Evolutionary conservation across 1,284 basidiomycete genomes (phyloP), one percentile per base, ranked within the genome.

Genomic region (Microbotryomycetes sp.): DNA sequence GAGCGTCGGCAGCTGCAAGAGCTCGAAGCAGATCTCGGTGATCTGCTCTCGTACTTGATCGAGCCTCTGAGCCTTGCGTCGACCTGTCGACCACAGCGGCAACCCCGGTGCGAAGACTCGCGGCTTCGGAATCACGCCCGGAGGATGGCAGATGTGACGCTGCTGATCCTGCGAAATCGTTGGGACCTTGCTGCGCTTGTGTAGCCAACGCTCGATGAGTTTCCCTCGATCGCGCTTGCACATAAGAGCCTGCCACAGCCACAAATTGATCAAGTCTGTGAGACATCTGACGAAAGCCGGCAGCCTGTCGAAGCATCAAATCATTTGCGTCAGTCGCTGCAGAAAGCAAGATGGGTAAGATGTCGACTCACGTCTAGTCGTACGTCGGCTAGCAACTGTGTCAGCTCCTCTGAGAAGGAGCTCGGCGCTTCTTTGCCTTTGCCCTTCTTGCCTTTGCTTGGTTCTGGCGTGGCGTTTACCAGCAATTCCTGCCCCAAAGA

Each of bases 181-280:
- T 50, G 3, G 60, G 63, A 4, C 54, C 36, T 42, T 42, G 60
- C 6, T 46, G 50, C 2, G 58, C 36, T n/a, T 60, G 51, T 2
- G 30, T 22, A 12, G 46, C 25, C 52, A 68, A 62, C 2, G 64
- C 64, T 16, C 29, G 53, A 52, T 68, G 62, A 3, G 55, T 46
- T 29, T 66, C 57, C 22, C 36, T 23, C 5, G 57, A 32, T 16
- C 67, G 64, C 16, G 51, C 46, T 1, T 30, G 4, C 55, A 68
- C 50, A 51, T 60, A 68, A 15, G 54, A 7, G 1, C 52, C 26
- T 0, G 58, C 49, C 59, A 64, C 51, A 46, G 47, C 52, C 1
- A 50, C 29, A 48, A 68, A 68, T 19, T 51, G 16, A 19, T 42
- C 22, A n/a, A 64, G 55, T 12, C 62, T 59, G 47, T 66, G 64